A percentile compares a stretch with the other conserved stretches of the same genome.
phyloP scores from a whole-genome alignment of 495 filamentous ascomycete genomes.

The Sporormia fimetaria region DNA sequence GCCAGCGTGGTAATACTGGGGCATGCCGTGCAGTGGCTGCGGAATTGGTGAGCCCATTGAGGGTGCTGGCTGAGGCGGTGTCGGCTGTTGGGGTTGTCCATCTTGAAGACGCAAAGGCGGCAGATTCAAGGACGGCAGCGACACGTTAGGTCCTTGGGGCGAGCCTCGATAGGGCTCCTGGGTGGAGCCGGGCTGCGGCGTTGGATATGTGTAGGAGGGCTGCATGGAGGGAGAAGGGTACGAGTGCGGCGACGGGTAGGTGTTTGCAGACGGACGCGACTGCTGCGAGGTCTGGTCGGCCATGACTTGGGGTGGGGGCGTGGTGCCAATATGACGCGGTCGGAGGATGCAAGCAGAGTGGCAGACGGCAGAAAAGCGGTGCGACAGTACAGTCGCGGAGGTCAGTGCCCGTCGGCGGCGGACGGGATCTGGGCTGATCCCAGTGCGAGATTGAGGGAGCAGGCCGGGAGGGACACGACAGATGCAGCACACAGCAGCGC shows the following conservation, averaged over 20 bases:
- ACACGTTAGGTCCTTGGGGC: conserved; percentile 40
- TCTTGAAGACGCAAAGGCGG: conserved; percentile 49
- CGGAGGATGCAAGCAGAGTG: conserved; percentile 8
- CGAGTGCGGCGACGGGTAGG: conserved; percentile 45
- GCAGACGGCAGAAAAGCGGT: too few species aligned
- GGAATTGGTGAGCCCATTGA: conserved; percentile 31
- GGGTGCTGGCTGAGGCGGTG: conserved; percentile 19
- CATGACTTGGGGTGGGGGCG: conserved; percentile 12
- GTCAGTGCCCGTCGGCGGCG: too few species aligned
- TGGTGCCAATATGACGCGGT: conserved; percentile 6
- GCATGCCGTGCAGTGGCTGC: conserved; percentile 31
- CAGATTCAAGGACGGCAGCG: conserved; percentile 45
- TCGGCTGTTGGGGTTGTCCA: conserved; percentile 33
- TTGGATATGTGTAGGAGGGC: conserved; percentile 46
- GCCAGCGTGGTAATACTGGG: conserved; percentile 29
- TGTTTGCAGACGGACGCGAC: conserved; percentile 30
- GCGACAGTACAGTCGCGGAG: too few species aligned
- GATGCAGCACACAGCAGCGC: too few species aligned
- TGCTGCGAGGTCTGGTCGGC: conserved; percentile 15
- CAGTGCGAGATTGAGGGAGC: too few species aligned
- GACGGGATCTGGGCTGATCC: too few species aligned
- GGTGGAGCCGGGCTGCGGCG: conserved; percentile 35
- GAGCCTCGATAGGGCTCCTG: conserved; percentile 42
- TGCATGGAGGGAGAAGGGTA: conserved; percentile 46
- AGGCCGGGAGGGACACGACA: too few species aligned